Evolutionary conservation across 495 filamentous ascomycete genomes (phyloP).

Genomic region (Xeromyces bisporus): DNA sequence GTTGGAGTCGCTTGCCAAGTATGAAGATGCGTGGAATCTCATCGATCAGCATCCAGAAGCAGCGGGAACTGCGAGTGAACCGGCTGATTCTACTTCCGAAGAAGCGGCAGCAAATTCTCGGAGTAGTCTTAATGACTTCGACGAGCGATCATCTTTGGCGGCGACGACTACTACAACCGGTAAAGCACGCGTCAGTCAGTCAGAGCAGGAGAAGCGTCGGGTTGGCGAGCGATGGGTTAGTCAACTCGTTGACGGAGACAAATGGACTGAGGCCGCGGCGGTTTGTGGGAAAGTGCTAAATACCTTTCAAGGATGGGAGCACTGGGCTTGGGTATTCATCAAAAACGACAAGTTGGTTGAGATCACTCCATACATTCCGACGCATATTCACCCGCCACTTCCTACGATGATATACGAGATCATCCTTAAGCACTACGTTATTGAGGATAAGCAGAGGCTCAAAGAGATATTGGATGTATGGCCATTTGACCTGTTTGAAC

Average conservation of each 20-base stretch:
- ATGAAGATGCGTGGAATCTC: constrained; percentile 74
- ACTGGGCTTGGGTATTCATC: constrained; percentile 85
- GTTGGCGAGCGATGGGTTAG: constrained; percentile 89
- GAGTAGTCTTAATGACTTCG: constrained; percentile 56
- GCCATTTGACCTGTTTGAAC: constrained; percentile 71
- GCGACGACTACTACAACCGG: constrained; percentile 25
- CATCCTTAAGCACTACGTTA: constrained; percentile 71
- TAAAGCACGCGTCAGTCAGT: constrained; percentile 34
- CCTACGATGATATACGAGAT: constrained; percentile 71
- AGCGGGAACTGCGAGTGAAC: constrained; percentile 15
- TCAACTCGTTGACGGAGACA: constrained; percentile 50
- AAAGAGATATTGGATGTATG: constrained; percentile 68
- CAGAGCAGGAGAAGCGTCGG: constrained; percentile 76
- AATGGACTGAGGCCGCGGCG: constrained; percentile 64
- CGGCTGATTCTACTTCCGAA: constrained; percentile 38
- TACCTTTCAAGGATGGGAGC: constrained; percentile 73
- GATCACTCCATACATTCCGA: constrained; percentile 70
- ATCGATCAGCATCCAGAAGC: constrained; percentile 62
- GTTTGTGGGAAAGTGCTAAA: constrained; percentile 66
- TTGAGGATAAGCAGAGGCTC: constrained; percentile 47
- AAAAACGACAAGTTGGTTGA: constrained; percentile 72
- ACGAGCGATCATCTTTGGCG: constrained; percentile 50
- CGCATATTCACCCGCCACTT: constrained; percentile 58
- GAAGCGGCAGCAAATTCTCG: constrained; percentile 34
- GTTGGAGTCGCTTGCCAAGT: constrained; percentile 62